Evolutionary conservation across 2,329 filamentous ascomycete genomes (phyloP).

Genomic region (Diaporthe aspalathi): DNA sequence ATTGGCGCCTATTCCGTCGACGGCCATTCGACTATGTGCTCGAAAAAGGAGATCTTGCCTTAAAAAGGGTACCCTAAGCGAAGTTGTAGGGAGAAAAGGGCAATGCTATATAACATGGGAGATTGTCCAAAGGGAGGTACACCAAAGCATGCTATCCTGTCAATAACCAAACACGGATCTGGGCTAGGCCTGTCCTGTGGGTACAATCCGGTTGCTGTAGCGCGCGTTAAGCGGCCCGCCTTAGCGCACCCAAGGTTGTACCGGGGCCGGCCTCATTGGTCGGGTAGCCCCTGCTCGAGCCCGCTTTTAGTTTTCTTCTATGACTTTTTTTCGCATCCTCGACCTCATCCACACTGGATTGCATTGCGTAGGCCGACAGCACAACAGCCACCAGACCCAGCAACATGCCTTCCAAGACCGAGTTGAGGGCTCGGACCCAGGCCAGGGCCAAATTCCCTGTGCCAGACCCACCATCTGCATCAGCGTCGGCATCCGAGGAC

Average conservation of each 20-base stretch:
- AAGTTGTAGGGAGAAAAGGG: not conserved
- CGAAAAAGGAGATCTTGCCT: not conserved
- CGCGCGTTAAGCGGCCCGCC: constrained; percentile 37
- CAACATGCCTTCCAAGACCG: constrained; percentile 35
- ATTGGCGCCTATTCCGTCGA: constrained; percentile 13
- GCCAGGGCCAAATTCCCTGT: constrained; percentile 4
- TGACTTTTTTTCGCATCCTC: constrained; percentile 26
- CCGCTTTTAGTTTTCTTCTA: constrained; percentile 20
- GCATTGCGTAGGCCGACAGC: not conserved
- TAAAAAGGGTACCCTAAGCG: not conserved
- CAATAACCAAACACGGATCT: not conserved
- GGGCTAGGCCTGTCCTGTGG: not conserved
- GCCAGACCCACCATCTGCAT: constrained; percentile 6
- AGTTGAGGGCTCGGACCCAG: constrained; percentile 13
- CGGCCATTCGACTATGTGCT: not conserved
- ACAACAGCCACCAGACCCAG: not conserved
- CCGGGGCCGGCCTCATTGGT: constrained; percentile 24
- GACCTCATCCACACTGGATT: constrained; percentile 1
- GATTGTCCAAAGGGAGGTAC: not conserved
- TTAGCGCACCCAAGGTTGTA: constrained; percentile 21
- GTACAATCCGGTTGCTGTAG: constrained; percentile 3
- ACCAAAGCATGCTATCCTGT: not conserved
- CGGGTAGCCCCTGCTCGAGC: not conserved
- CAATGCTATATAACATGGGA: not conserved
- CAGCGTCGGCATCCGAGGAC: constrained; percentile 18